Conservation (phyloP, 2,329 filamentous ascomycete genomes). For the Stagonosporopsis tanaceti region DNA sequence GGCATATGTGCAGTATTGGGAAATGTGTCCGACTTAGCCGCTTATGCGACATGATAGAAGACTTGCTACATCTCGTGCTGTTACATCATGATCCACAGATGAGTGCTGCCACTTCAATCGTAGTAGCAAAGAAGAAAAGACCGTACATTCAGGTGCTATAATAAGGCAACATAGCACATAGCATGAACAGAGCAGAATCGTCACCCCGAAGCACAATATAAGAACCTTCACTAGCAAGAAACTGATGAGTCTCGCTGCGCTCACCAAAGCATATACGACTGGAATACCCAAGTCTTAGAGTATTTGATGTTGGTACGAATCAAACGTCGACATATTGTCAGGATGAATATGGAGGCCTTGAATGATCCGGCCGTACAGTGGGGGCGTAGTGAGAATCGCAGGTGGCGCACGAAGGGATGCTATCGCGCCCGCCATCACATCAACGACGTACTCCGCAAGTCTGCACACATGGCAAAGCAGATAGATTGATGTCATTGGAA, state of each 20-base stretch:
- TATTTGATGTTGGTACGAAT: neutral
- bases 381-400: neutral
- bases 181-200: too few species aligned
- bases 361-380: neutral
- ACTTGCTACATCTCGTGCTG: too few species aligned
- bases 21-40: neutral
- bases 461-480: slow-evolving; percentile 5
- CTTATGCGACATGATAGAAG: too few species aligned
- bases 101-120: too few species aligned
- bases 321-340: neutral
- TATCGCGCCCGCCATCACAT: neutral
- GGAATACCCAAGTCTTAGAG: neutral
- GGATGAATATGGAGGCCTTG: neutral
- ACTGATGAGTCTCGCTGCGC: neutral
- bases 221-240: neutral
- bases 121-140: too few species aligned
- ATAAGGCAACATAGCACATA: too few species aligned
- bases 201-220: too few species aligned
- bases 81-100: too few species aligned
- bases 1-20: neutral
- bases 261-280: neutral
- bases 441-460: neutral
- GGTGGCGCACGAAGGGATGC: neutral
- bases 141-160: too few species aligned
- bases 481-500: neutral